phyloP scores from a whole-genome alignment of 2,329 filamentous ascomycete species.

The Stemphylium lycopersici region DNA sequence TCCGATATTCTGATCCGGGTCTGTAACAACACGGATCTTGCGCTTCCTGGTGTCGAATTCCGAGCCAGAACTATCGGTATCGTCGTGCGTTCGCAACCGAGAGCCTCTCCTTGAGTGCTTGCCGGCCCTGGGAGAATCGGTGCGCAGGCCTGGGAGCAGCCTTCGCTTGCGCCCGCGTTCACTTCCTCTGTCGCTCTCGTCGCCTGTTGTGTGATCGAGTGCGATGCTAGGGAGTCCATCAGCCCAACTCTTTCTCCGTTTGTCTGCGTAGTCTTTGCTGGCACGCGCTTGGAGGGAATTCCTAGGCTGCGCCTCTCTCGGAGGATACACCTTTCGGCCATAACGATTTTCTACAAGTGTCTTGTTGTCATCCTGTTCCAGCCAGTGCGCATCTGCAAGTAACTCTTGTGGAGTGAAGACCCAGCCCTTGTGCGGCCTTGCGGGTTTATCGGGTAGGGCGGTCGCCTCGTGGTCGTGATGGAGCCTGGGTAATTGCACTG shows the following conservation, averaged over 20 bases:
- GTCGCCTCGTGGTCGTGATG: constrained; percentile 35
- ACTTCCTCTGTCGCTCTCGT: constrained; percentile 47
- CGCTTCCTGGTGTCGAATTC: constrained; percentile 58
- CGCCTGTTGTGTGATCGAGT: constrained; percentile 38
- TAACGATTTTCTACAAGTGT: constrained; percentile 78
- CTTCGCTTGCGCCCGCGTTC: constrained; percentile 48
- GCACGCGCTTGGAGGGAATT: constrained; percentile 39
- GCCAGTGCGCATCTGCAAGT: constrained; percentile 88
- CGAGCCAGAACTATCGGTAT: constrained; percentile 43
- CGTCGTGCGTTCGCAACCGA: constrained; percentile 33
- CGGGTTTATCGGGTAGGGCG: constrained; percentile 59
- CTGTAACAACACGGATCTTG: constrained; percentile 58
- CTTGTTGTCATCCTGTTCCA: constrained; percentile 83
- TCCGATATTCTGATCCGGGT: constrained; percentile 52
- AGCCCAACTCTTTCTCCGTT: constrained; percentile 42
- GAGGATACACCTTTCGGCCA: constrained; percentile 71
- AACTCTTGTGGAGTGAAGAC: constrained; percentile 81
- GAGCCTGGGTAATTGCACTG: constrained; percentile 42
- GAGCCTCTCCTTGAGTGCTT: constrained; percentile 40
- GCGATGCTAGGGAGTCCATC: constrained; percentile 35
- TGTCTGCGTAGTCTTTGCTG: constrained; percentile 44
- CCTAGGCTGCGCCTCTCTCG: constrained; percentile 30
- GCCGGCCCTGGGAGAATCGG: constrained; percentile 41
- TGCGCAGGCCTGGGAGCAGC: constrained; percentile 39
- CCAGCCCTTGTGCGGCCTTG: constrained; percentile 84